Base-by-base conservation (phyloP, 257 asterid genomes). In the Rhazya stricta region DNA sequence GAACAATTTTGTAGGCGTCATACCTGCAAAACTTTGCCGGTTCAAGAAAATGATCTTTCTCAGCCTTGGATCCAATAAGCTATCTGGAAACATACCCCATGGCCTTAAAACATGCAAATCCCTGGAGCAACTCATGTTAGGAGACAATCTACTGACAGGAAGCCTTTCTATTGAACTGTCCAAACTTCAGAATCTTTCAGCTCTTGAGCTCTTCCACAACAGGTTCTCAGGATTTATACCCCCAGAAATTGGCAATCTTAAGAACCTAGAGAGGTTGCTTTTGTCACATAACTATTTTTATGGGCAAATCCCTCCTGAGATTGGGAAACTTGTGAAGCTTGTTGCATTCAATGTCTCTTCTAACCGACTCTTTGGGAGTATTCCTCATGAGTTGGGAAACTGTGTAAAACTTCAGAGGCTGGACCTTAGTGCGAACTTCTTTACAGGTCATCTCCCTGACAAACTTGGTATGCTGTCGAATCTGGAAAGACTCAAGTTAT, bases 341-440 rank as follows among this genome's bases (percentile, higher is more conserved):
- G 98, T 85, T 71, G 86, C 97, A 5, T 88, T 92, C 86, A 92
- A 92, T 71, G 82, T 91, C 71, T 92, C 98, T 3, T 87, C 83
- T 46, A 92, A 92, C 81, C 81, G 63, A 54, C 84, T 90, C n/a
- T 83, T 77, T 0, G 96, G 97, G 23, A 74, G 66, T 39, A 84
- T 92, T 27, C 97, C 97, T 67, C 86, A 68, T 63, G 94, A 91
- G 85, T 78, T 92, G 81, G 96, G 97, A 9, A 79, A 84, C 56
- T 92, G 98, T 73, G 34, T 81, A 19, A 92, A 83, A 85, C 94
- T 92, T 50, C 97, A 92, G 72, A 79, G 97, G 83, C 96, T 92
- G 81, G 98, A 92, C 80, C 93, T 92, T 53, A 91, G 98, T 69
- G 80, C 85, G 36, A 92, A 92, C 46, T 77, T 53, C 79, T 92